Percentiles rank a stretch among this genome's conserved stretches.
Evolutionary conservation across 495 filamentous ascomycete species (phyloP).

Genomic region (Aspergillus bertholletiae): DNA sequence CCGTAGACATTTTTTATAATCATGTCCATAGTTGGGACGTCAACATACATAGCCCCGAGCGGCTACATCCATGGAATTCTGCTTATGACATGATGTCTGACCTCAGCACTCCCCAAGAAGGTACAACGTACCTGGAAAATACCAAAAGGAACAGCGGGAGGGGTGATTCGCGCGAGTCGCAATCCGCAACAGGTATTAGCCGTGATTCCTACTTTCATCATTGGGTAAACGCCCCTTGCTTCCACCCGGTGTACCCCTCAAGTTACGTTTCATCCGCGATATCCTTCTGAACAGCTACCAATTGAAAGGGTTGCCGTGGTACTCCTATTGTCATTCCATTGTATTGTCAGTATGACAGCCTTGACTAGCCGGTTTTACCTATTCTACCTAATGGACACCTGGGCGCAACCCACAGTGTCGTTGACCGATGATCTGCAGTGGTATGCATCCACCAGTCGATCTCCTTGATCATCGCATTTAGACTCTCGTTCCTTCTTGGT

Average conservation of each 20-base stretch:
- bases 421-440: not conserved
- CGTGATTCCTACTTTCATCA: not conserved
- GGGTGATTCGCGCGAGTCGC: too few relatives aligned
- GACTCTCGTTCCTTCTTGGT: not conserved
- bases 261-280: constrained; percentile 15
- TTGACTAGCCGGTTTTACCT: too few relatives aligned
- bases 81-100: too few relatives aligned
- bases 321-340: too few relatives aligned
- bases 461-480: not conserved
- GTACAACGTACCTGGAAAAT: too few relatives aligned
- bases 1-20: too few relatives aligned
- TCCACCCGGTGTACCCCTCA: constrained; percentile 4
- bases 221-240: constrained; percentile 4
- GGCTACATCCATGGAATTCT: too few relatives aligned
- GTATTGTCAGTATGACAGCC: too few relatives aligned
- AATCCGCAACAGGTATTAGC: not conserved
- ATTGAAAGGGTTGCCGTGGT: not conserved
- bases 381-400: not conserved
- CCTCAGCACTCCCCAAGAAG: too few relatives aligned
- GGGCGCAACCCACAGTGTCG: not conserved
- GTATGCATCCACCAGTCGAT: not conserved
- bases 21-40: too few relatives aligned
- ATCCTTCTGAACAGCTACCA: constrained; percentile 1
- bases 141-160: too few relatives aligned
- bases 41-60: too few relatives aligned